Base-by-base conservation (phyloP, 192 early-diverging fungal species). In the Radiomyces spectabilis region DNA sequence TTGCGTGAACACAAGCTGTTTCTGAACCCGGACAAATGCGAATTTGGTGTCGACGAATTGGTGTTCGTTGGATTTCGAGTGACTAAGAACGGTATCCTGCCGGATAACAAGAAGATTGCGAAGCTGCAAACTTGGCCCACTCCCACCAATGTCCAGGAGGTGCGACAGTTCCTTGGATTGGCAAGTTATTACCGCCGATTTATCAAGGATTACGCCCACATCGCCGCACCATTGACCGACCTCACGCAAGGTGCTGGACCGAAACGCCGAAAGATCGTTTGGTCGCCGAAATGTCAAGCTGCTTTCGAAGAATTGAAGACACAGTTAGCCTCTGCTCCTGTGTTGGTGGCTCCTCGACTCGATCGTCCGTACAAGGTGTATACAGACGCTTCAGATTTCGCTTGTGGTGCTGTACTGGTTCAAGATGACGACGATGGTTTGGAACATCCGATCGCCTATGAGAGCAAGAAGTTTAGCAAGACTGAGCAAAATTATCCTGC, bases 101-200 rank as follows among this genome's bases (percentile, higher is more conserved):
- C 62, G 13, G 65, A 67, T 27, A 37, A 49, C 12, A 10, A 13
- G 18, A 68, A 71, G 49, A 51, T 65, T 3, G 1, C 13, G 5
- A 39, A 38, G 1, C 53, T 67, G 5, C 4, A 32, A 38, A 38
- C 16, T 21, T 73, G 67, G 75, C 60, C 58, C 22, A 4, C 4
- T 43, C 66, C 55, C 1, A 54, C 15, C 5, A 53, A 42, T 41
- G 25, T 61, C 0, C 43, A 10, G 0, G 57, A 71, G 0, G 16
- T 77, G 0, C 57, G 47, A 5, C 10, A 24, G 0, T 77, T 81
- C 46, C 26, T 68, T 0, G 71, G 73, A 0, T n/a, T 70, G 2
- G 41, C 61, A 6, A 66, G 58, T 21, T 77, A 56, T 35, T 70
- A 77, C 31, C 59, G 53, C 1, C 41, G 53, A 8, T 75, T 73